Conservation (phyloP, 179 eudicot genomes). For the Vitellaria paradoxa region DNA sequence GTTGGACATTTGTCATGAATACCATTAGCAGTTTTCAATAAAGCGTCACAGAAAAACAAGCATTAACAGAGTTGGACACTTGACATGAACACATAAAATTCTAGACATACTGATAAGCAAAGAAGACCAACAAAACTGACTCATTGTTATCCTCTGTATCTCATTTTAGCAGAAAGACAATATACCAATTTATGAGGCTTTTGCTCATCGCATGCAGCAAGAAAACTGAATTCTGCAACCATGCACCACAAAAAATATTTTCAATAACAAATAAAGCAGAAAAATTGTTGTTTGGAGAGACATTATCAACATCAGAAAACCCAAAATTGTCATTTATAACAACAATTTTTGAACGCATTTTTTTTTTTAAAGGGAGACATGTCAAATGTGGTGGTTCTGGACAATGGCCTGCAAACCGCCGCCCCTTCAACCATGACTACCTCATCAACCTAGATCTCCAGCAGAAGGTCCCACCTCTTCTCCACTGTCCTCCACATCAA, state of each 20-base stretch:
- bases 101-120: no score
- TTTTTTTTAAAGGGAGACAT: conserved; percentile 17
- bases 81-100: no score
- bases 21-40: not conserved
- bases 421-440: conserved; percentile 88
- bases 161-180: not conserved
- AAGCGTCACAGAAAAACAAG: not conserved
- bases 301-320: no score
- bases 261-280: no score
- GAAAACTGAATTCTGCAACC: no score
- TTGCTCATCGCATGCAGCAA: no score
- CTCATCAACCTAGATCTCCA: conserved; percentile 79
- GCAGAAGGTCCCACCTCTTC: conserved; percentile 72
- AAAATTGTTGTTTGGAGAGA: no score
- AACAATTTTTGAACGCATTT: no score
- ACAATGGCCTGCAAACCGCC: conserved; percentile 70
- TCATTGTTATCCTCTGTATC: not conserved
- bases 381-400: conserved; percentile 72
- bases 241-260: no score
- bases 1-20: no score
- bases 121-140: conserved; percentile 2
- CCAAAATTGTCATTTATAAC: no score
- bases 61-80: no score
- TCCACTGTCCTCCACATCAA: conserved; percentile 34
- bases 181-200: not conserved